Base-by-base conservation (phyloP, 2,329 filamentous ascomycete species). In the Polychaeton citri region DNA sequence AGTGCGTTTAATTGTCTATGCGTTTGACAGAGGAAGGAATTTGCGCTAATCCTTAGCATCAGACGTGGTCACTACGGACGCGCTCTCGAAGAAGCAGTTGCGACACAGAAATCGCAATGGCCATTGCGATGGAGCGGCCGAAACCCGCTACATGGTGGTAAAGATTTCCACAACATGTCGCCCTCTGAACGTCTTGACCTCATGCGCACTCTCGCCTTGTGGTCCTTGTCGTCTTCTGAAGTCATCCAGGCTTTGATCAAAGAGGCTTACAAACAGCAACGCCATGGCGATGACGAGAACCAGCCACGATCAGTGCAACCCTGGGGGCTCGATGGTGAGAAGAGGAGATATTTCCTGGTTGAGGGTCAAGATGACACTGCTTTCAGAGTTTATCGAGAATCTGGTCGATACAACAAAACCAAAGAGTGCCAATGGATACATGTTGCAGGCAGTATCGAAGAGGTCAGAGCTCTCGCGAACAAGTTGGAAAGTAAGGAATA, bases 361-460 rank as follows among this genome's bases (percentile, higher is more conserved):
- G 90, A 98, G 61, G 90, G 90, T 9, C 74, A 84, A 47, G 88
- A 96, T 49, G 87, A 98, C 59, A 96, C 88, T 3, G 74, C 81
- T 43, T 98, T 98, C 59, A 76, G 90, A 43, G 74, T 98, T 31
- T 98, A 98, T 58, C 74, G 90, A 36, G 90, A 98, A 61, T 88
- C 83, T 60, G 92, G 93, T 51, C 81, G 84, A 9, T 76, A 77
- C 4, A 71, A 79, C 20, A 74, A 74, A 51, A 73, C 81, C 32
- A 49, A 49, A 32, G 18, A 4, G 3, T 79, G 79, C 42, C 85
- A 83, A 17, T 98, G 90, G 90, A 85, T 84, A 73, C 95, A 80
- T 52, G 78, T 96, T 30, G 90, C 90, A 12, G 85, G 88, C 5
- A 79, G 71, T 33, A 95, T 98, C 33, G 85, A 92, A 4, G 88